Base-by-base conservation (phyloP, 805 yeast species). In the Clavispora vitiphila region DNA sequence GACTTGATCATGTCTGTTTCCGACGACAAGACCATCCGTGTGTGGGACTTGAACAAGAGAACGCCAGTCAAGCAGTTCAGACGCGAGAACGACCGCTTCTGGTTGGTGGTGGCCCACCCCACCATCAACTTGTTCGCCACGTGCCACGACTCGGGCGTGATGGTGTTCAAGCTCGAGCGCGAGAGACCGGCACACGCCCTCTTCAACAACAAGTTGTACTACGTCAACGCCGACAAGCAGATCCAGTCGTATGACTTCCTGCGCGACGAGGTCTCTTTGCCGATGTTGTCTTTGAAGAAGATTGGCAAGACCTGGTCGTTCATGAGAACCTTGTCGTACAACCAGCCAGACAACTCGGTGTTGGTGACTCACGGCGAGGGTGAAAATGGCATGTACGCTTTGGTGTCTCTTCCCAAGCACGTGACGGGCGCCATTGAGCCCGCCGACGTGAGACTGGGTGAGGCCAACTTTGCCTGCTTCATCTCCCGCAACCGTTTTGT, bases 151-250 rank as follows among this genome's bases (percentile, higher is more conserved):
- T 76, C 89, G 12, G 99, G 99, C 62, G 95, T 89, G 23, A 90
- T 90, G 95, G 96, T 93, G 38, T 95, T 93, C 78, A 93, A 93
- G 69, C 76, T 93, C 47, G 96, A 88, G 63, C 85, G 98, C 62
- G 99, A 93, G 72, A 82, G 99, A 64, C 98, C 99, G 11, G 95
- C 96, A n/a, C 77, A 78, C 55, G 64, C 86, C 5, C 57, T 79
- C 25, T 76, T 74, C 66, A 93, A 86, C 60, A 86, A 86, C 64
- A 80, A 76, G 54, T 64, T 93, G 54, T 77, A 77, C 47, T 91
- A 76, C 58, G 80, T 89, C 55, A 88, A 87, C 64, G 76, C 78
- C 46, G 96, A 88, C 60, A 87, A 84, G 63, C 95, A 88, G 62
- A 81, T 91, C 40, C 95, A 88, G 64, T 69, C 78, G 41, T 89